Evolutionary conservation across 352 stramenopile species (phyloP).

Genomic region (Blastocystis sp.): DNA sequence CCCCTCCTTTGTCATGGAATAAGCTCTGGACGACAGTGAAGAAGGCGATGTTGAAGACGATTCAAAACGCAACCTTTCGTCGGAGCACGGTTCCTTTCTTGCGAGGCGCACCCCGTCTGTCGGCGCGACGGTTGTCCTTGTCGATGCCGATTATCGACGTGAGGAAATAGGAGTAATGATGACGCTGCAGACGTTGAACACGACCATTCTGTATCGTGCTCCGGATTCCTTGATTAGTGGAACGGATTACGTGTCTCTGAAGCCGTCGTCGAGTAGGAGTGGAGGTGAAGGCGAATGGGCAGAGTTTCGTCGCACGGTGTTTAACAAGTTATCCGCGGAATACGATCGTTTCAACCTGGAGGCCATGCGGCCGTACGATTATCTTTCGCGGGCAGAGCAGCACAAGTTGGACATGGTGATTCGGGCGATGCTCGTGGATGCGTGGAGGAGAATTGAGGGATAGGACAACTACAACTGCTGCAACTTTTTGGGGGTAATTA

Average conservation of each 20-base stretch:
- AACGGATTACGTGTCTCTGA: conserved; percentile 20
- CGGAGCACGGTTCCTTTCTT: not conserved
- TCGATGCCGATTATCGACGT: not conserved
- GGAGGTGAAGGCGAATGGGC: not conserved
- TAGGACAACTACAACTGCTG: conserved; percentile 1
- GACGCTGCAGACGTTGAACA: not conserved
- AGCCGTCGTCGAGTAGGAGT: not conserved
- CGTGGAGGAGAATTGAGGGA: not conserved
- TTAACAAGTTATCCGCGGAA: not conserved
- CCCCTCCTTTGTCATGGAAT: too few species aligned
- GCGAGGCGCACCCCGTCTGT: not conserved
- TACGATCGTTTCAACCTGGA: conserved; percentile 26
- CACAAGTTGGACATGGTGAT: not conserved
- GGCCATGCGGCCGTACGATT: not conserved
- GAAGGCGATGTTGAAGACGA: not conserved
- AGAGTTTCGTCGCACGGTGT: not conserved
- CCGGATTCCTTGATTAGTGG: conserved; percentile 17
- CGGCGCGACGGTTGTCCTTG: not conserved
- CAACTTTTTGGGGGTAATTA: conserved; percentile 6
- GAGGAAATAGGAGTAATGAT: not conserved
- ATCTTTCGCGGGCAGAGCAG: not conserved
- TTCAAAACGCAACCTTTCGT: not conserved
- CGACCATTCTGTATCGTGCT: not conserved
- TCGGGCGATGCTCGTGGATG: not conserved
- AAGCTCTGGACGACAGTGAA: not conserved